Evolutionary conservation across 352 stramenopile species (phyloP), one percentile per base, ranked within the genome.

Genomic region (Pythium chondricola): DNA sequence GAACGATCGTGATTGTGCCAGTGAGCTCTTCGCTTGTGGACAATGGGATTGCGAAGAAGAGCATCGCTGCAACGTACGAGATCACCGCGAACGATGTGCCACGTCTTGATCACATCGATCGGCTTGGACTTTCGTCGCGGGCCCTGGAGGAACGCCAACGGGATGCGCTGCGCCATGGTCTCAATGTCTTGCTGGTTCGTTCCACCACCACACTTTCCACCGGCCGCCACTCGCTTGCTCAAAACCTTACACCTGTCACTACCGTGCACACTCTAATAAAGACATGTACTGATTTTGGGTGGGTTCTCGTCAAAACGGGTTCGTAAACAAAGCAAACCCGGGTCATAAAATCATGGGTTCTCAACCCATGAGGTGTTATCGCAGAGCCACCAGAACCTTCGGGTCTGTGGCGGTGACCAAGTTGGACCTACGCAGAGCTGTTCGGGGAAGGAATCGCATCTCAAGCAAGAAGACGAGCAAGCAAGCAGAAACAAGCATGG

Each of bases 11-110:
- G 24, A n/a, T n/a, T n/a, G n/a, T n/a, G n/a, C n/a, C n/a, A n/a
- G n/a, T n/a, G n/a, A n/a, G n/a, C n/a, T n/a, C 13, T 31, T 13
- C 14, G 27, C 11, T 25, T 42, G 8, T 42, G 8, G n/a, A 8
- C 16, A 26, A 16, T 42, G 29, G 7, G 13, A 33, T 33, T 33
- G 29, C n/a, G n/a, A n/a, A n/a, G n/a, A n/a, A n/a, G n/a, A n/a
- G 29, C 29, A 33, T 33, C 29, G 7, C 7, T 13, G 29, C 14
- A 29, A 53, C 71, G 64, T 58, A 84, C 81, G 52, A 84, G 59
- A 53, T 92, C 81, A 39, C 81, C 81, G 37, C 81, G 78, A 45
- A 68, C 71, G 36, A 92, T 85, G 60, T 92, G 77, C 81, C 78
- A 90, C 18, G 53, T 90, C 44, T 81, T 79, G 52, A 93, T 73